Evolutionary conservation across 495 filamentous ascomycete genomes (phyloP), one percentile per base, ranked within the genome.

Genomic region (Aspergillus wentii): DNA sequence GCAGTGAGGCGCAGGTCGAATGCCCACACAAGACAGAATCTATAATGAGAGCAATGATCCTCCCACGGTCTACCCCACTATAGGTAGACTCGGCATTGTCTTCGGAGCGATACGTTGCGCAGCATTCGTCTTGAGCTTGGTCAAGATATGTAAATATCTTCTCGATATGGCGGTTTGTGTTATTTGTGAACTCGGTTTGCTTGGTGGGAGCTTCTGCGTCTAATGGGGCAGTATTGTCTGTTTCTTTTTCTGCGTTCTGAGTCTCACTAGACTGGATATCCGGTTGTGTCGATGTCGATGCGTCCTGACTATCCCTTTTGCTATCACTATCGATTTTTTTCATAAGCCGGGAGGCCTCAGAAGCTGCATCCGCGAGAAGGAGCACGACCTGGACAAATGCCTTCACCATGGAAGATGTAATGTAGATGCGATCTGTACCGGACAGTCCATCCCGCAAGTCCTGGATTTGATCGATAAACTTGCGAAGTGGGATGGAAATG

Each of bases 41-140:
- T 14, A 44, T 2, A 2, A 38, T 29, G 8, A 38, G 41, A 8
- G 29, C 14, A 8, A 44, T 20, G 17, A 38, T 38, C 15, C n/a
- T 33, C 5, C 29, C 29, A 18, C 17, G 11, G 19, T 31, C 31
- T 6, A 34, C 21, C 11, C 21, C 23, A 13, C 8, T 30, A 27
- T 30, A 28, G 15, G 29, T 23, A 34, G 10, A 5, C 11, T 43
- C 40, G 5, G 23, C 21, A 8, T 21, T 22, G 4, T 38, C 41
- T 18, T 33, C 20, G 3, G 35, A 23, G 14, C 21, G 17, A 9
- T 26, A 44, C 14, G 29, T 44, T 15, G 20, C 29, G 17, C 41
- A 34, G 41, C 35, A 44, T 44, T 44, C 41, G 17, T 38, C 27
- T 27, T 34, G 41, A 3, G 34, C 28, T 5, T 33, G 18, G 8